Conservation (phyloP, 108 stramenopile species). For the Pseudonitzschia delicatissima region DNA sequence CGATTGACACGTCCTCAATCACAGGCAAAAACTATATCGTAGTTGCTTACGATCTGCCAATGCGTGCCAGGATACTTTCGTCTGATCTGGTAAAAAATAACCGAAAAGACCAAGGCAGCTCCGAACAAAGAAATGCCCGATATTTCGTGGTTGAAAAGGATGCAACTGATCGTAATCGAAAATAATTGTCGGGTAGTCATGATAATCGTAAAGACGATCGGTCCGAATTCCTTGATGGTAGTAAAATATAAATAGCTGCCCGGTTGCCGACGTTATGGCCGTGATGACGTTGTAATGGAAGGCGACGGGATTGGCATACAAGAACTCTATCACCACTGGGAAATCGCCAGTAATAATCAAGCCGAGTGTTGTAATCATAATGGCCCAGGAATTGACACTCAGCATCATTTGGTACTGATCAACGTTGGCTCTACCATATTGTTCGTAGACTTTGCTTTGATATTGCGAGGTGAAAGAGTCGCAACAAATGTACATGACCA, state of each 20-base stretch:
- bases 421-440: conserved; percentile 87
- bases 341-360: conserved; percentile 91
- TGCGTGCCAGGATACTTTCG: conserved; percentile 49
- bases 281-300: conserved; percentile 93
- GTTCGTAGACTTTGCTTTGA: conserved; percentile 94
- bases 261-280: conserved; percentile 92
- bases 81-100: conserved; percentile 91
- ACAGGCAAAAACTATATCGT: too few species aligned
- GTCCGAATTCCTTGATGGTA: conserved; percentile 97
- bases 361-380: conserved; percentile 87
- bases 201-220: conserved; percentile 97
- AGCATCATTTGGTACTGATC: conserved; percentile 99
- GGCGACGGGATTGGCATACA: conserved; percentile 80
- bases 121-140: conserved; percentile 66
- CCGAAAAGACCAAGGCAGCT: conserved; percentile 88
- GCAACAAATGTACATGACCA: conserved; percentile 90
- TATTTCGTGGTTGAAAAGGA: conserved; percentile 90
- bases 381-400: conserved; percentile 94
- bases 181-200: conserved; percentile 98
- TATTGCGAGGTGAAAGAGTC: conserved; percentile 99
- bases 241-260: conserved; percentile 95
- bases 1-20: not conserved
- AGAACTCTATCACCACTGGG: conserved; percentile 86
- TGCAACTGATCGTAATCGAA: conserved; percentile 91
- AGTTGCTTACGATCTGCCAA: too few species aligned